A percentile compares a stretch with the other conserved stretches of the same genome.
phyloP scores from a whole-genome alignment of 1,284 basidiomycete genomes.

The Apiotrichum sp. region DNA sequence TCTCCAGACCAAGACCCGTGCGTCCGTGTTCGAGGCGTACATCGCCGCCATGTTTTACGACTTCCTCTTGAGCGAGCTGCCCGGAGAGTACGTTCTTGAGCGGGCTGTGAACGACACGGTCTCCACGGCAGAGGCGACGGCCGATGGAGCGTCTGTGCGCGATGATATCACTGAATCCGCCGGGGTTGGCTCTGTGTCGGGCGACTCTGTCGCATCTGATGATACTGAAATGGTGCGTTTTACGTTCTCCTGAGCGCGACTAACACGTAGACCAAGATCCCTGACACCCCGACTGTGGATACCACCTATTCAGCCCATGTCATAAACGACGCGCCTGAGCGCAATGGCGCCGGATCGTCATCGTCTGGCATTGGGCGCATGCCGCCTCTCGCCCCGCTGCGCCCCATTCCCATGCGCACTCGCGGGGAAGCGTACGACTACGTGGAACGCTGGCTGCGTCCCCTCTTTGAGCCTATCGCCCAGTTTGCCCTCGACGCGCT shows the following conservation, averaged over 20 bases:
- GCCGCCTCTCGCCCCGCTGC: background rate
- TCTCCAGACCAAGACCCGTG: slow-evolving; percentile 22
- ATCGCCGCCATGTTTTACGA: slow-evolving; percentile 35
- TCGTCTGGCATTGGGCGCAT: background rate
- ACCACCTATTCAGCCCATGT: too few relatives aligned
- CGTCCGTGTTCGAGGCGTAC: slow-evolving; percentile 37
- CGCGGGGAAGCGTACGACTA: slow-evolving; percentile 30
- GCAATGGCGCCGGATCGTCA: too few relatives aligned
- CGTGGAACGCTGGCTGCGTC: slow-evolving; percentile 32
- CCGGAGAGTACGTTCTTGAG: slow-evolving; percentile 8
- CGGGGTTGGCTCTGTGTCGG: background rate
- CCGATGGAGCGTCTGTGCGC: slow-evolving; percentile 5
- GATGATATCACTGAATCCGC: background rate
- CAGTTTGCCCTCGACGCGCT: slow-evolving; percentile 21
- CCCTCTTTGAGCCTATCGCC: slow-evolving; percentile 32
- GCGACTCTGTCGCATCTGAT: background rate
- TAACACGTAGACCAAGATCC: too few relatives aligned
- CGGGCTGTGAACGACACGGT: background rate
- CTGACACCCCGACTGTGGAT: too few relatives aligned
- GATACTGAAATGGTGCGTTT: background rate
- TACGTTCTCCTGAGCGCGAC: too few relatives aligned
- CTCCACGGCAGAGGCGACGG: background rate
- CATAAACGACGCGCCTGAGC: too few relatives aligned
- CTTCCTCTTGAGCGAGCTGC: slow-evolving; percentile 16
- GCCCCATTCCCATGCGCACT: slow-evolving; percentile 8